Conservation (phyloP, 1,139 yeast genomes). For the Pichia sp. region DNA sequence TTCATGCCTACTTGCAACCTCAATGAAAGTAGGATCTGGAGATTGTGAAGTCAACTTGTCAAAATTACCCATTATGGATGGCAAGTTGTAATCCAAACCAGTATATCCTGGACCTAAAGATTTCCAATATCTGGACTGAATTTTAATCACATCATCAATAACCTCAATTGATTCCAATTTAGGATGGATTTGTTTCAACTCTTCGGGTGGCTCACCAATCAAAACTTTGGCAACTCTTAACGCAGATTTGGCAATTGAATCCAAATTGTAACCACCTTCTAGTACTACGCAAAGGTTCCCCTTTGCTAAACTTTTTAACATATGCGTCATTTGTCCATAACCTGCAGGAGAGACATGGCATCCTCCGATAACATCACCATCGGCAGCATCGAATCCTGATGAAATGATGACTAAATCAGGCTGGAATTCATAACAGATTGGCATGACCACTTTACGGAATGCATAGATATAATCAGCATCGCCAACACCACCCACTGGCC, state of each 20-base stretch:
- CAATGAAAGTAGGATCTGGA: slow-evolving; percentile 34
- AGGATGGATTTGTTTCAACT: slow-evolving; percentile 56
- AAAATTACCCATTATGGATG: slow-evolving; percentile 29
- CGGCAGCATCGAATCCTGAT: slow-evolving; percentile 98
- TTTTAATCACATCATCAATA: slow-evolving; percentile 75
- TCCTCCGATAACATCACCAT: slow-evolving; percentile 97
- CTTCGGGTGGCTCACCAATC: slow-evolving; percentile 93
- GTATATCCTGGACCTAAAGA: slow-evolving; percentile 68
- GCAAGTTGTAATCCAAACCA: slow-evolving; percentile 34
- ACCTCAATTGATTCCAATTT: slow-evolving; percentile 78
- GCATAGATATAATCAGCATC: slow-evolving; percentile 97
- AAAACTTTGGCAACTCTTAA: slow-evolving; percentile 87
- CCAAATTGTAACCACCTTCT: slow-evolving; percentile 96
- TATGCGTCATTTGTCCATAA: slow-evolving; percentile 93
- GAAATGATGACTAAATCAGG: slow-evolving; percentile 93
- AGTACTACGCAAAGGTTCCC: slow-evolving; percentile 86
- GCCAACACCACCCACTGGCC: slow-evolving; percentile 91
- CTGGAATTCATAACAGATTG: slow-evolving; percentile 80
- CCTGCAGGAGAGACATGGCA: slow-evolving; percentile 96
- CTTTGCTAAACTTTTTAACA: slow-evolving; percentile 79
- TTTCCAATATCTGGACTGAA: slow-evolving; percentile 86
- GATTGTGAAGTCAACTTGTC: slow-evolving; percentile 24
- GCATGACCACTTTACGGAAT: slow-evolving; percentile 81
- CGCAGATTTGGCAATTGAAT: slow-evolving; percentile 86
- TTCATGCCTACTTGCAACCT: slow-evolving; percentile 36